phyloP scores from a whole-genome alignment of 495 filamentous ascomycete genomes.

The Penicillium maclennaniae region DNA sequence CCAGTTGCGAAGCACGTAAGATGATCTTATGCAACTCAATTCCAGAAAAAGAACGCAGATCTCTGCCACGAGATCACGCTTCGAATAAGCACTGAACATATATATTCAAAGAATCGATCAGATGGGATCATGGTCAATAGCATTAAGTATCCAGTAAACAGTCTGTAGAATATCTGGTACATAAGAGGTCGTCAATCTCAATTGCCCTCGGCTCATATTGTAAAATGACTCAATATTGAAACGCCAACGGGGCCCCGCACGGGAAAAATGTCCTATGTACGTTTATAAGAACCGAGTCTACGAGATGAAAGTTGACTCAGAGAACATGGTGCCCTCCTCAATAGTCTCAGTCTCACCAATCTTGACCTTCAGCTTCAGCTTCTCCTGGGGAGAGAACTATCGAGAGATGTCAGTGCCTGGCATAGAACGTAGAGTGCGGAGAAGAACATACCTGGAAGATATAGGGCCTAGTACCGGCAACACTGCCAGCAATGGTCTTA shows the following conservation, averaged over 20 bases:
- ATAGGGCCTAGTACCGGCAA: conserved; percentile 89
- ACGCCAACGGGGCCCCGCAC: conserved; percentile 17
- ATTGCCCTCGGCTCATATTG: conserved; percentile 20
- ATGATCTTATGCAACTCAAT: no score
- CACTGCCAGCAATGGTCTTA: conserved; percentile 82
- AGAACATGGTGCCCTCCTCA: conserved; percentile 75
- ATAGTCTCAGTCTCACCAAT: conserved; percentile 69
- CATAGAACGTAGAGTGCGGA: background rate
- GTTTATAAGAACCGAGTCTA: conserved; percentile 26
- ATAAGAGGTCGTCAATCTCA: conserved; percentile 12
- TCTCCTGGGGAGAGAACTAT: conserved; percentile 62
- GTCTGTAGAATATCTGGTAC: conserved; percentile 33
- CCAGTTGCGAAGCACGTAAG: no score
- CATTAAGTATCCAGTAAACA: conserved; percentile 38
- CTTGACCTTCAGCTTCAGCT: conserved; percentile 73
- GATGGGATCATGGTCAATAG: conserved; percentile 24
- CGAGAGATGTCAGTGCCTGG: background rate
- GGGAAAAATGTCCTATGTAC: conserved; percentile 34
- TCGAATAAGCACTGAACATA: no score
- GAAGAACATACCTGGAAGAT: conserved; percentile 76
- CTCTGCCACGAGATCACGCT: no score
- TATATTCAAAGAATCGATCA: background rate
- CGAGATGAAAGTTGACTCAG: conserved; percentile 91
- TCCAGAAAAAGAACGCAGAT: no score
- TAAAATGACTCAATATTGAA: conserved; percentile 21